Conservation (phyloP, 2,329 filamentous ascomycete genomes). For the Fusarium beomiforme region DNA sequence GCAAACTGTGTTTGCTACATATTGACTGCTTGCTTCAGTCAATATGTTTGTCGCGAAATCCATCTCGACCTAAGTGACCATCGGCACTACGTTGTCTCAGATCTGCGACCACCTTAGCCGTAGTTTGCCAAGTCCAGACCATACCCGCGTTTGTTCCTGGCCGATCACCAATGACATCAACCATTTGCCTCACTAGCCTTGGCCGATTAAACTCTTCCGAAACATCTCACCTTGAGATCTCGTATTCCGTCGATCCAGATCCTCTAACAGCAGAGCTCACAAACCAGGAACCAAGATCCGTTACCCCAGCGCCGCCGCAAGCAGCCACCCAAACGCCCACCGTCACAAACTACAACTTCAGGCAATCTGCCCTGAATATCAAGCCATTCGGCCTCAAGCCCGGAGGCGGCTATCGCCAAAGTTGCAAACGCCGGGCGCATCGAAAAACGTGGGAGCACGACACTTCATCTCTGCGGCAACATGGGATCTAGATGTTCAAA, state of each 20-base stretch:
- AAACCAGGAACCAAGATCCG: not conserved
- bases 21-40: too few relatives aligned
- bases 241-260: not conserved
- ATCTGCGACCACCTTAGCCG: not conserved
- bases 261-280: not conserved
- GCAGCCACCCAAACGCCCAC: slow-evolving; percentile 12
- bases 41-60: too few relatives aligned
- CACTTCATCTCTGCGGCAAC: not conserved
- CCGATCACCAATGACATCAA: not conserved
- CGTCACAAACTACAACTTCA: not conserved
- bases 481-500: not conserved
- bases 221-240: not conserved
- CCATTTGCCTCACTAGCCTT: not conserved
- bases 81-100: not conserved
- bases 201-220: not conserved
- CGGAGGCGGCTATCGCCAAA: not conserved
- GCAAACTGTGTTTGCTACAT: not conserved
- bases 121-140: not conserved
- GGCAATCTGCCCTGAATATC: slow-evolving; percentile 25
- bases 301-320: slow-evolving; percentile 7
- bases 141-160: not conserved
- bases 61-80: too few relatives aligned
- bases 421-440: not conserved
- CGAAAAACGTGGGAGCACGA: not conserved
- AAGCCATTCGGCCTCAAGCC: not conserved